These are phyloP conservation scores for Metschnikowia santaceciliae DNA, from an alignment of 805 yeast species.

Conservation along the genomic window DNA sequence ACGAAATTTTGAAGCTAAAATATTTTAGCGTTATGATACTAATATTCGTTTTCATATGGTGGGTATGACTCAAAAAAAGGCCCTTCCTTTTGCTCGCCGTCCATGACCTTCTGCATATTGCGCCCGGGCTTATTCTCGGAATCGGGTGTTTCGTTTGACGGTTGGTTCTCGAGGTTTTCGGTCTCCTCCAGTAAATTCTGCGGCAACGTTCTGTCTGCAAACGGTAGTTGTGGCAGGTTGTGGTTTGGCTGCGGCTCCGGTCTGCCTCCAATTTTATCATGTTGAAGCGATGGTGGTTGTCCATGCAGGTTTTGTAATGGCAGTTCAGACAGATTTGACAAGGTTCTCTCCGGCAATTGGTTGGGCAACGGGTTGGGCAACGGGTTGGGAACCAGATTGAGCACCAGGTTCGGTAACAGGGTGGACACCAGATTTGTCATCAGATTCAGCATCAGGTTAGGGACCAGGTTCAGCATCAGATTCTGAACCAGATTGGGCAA, in stretches of 20 bases:
- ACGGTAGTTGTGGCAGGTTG: not conserved
- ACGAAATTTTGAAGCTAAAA: not conserved
- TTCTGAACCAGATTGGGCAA: not conserved
- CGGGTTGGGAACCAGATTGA: not conserved
- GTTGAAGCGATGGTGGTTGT: conserved; percentile 5
- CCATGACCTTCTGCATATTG: not conserved
- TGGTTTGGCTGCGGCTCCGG: not conserved
- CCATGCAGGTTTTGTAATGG: conserved; percentile 1
- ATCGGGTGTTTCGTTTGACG: not conserved
- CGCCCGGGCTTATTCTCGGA: not conserved
- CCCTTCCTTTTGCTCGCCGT: conserved; percentile 1
- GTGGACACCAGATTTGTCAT: not conserved
- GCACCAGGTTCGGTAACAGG: not conserved
- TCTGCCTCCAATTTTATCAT: not conserved
- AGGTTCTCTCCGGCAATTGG: not conserved
- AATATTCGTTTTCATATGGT: conserved; percentile 12
- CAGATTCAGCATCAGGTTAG: not conserved
- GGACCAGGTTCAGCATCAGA: not conserved
- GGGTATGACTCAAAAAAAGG: conserved; percentile 11
- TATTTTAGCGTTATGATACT: not conserved
- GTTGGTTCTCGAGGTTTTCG: not conserved
- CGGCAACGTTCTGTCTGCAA: not conserved
- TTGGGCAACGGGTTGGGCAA: not conserved
- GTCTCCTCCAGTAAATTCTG: not conserved
- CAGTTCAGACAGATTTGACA: not conserved